These are phyloP conservation scores for Coccomyxa sp. DNA, from an alignment of 139 green algal species.

Conservation along the genomic window DNA sequence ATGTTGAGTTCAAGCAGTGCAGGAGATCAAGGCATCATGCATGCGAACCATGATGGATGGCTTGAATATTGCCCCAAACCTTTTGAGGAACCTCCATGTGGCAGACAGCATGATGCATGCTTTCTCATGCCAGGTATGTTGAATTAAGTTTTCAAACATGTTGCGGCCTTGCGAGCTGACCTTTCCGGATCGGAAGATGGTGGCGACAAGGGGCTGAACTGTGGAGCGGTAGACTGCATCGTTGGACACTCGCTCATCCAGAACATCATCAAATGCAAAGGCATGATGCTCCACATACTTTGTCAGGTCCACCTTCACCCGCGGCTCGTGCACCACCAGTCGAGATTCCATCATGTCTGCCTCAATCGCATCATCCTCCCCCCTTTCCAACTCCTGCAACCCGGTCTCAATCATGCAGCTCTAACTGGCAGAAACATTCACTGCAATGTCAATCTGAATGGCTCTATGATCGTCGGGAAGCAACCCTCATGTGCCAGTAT, in stretches of 20 bases:
- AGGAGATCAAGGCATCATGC: too few relatives aligned
- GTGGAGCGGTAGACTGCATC: slow-evolving; percentile 86
- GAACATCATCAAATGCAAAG: slow-evolving; percentile 93
- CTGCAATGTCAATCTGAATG: background rate
- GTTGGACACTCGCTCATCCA: slow-evolving; percentile 86
- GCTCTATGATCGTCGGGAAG: too few relatives aligned
- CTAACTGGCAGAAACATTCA: background rate
- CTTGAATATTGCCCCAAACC: too few relatives aligned
- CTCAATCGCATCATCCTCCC: slow-evolving; percentile 87
- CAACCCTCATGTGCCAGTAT: too few relatives aligned
- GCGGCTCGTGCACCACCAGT: slow-evolving; percentile 85
- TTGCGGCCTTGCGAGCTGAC: background rate
- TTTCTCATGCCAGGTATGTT: too few relatives aligned
- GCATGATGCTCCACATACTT: slow-evolving; percentile 78
- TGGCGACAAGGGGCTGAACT: slow-evolving; percentile 88
- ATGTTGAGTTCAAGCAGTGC: too few relatives aligned
- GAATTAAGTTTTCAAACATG: too few relatives aligned
- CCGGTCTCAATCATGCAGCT: background rate
- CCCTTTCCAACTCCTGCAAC: slow-evolving; percentile 64
- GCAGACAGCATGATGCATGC: too few relatives aligned
- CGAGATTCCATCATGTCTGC: slow-evolving; percentile 45
- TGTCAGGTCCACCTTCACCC: slow-evolving; percentile 86
- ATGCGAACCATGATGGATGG: too few relatives aligned
- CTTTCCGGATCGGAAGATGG: slow-evolving; percentile 65
- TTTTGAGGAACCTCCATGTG: too few relatives aligned